phyloP scores from a whole-genome alignment of 176 grass and related monocot species.

The Neostapfia colusana region DNA sequence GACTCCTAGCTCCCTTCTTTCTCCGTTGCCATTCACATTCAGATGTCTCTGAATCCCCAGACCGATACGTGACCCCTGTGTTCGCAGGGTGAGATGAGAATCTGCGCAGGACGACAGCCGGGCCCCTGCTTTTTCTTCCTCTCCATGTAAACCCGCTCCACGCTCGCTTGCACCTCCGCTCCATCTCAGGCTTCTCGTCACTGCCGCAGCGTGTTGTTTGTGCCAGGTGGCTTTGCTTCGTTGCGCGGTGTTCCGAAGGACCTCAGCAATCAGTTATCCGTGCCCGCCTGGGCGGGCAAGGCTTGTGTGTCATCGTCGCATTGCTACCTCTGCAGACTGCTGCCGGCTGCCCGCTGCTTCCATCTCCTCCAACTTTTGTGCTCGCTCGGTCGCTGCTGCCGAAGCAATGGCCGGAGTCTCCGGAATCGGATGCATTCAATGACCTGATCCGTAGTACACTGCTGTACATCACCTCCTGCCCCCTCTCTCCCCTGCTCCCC shows the following conservation, averaged over 20 bases:
- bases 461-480: conserved; percentile 35
- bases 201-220: neutral
- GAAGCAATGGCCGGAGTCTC: conserved; percentile 32
- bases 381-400: conserved; percentile 21
- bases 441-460: conserved; percentile 39
- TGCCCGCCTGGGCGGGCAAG: conserved; percentile 32
- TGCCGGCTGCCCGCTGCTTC: conserved; percentile 11
- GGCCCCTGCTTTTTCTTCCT: conserved; percentile 2
- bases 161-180: conserved; percentile 8
- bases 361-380: conserved; percentile 47
- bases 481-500: too few relatives aligned
- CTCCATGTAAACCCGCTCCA: neutral
- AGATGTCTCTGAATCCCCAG: conserved; percentile 13
- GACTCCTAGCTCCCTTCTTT: neutral
- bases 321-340: conserved; percentile 4
- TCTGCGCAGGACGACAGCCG: conserved; percentile 13
- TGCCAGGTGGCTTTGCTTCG: neutral
- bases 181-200: neutral
- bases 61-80: conserved; percentile 11
- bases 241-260: neutral
- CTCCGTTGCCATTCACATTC: conserved; percentile 15
- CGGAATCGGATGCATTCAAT: conserved; percentile 55
- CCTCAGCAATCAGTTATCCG: conserved; percentile 51
- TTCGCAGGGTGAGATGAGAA: conserved; percentile 22
- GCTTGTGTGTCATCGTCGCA: conserved; percentile 35